Conservation (phyloP, 2,329 filamentous ascomycete genomes). For the Fusarium agapanthi region DNA sequence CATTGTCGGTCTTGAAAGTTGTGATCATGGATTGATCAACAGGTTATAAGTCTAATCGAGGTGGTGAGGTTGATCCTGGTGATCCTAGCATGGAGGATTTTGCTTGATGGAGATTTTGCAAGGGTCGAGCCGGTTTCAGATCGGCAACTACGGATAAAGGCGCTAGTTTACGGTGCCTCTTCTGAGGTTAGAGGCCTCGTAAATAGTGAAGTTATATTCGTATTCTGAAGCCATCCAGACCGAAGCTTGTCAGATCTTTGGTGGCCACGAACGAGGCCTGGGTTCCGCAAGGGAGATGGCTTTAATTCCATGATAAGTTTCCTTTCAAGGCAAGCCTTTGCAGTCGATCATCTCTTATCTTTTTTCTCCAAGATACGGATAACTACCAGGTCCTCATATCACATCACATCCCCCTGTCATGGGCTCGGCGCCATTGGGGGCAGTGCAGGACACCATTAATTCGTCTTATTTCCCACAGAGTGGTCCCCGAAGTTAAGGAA, state of each 20-base stretch:
- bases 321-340: not conserved
- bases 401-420: slow-evolving; percentile 16
- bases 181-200: not conserved
- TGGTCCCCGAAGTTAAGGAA: not conserved
- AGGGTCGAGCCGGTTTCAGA: slow-evolving; percentile 30
- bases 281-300: not conserved
- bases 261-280: not conserved
- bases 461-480: slow-evolving; percentile 21
- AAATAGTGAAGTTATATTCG: not conserved
- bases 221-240: not conserved
- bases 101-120: slow-evolving; percentile 16
- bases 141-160: not conserved
- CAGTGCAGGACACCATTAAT: slow-evolving; percentile 23
- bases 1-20: not conserved
- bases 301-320: not conserved
- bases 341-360: not conserved
- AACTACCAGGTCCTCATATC: not conserved
- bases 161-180: not conserved
- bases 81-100: not conserved
- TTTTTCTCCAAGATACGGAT: not conserved
- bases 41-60: not conserved
- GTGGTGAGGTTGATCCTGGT: slow-evolving; percentile 1
- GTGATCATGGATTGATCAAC: not conserved
- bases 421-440: slow-evolving; percentile 30
- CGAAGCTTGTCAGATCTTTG: not conserved